Conservation (phyloP, 768 basidiomycete genomes). For the Tulasnella sp. region DNA sequence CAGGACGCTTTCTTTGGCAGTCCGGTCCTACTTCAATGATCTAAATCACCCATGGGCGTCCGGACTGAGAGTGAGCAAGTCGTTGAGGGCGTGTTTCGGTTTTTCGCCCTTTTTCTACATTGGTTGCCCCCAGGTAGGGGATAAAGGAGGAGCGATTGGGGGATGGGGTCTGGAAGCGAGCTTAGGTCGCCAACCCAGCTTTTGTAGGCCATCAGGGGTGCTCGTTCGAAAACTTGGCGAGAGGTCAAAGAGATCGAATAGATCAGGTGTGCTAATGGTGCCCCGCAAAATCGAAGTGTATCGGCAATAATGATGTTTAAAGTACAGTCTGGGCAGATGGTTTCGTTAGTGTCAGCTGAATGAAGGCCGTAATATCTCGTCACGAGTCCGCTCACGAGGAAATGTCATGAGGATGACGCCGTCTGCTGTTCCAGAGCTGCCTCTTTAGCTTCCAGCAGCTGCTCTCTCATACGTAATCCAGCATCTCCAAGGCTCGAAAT, state of each 20-base stretch:
- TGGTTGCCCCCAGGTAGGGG: too few relatives aligned
- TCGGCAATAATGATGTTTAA: not conserved
- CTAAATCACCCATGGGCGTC: not conserved
- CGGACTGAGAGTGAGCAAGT: not conserved
- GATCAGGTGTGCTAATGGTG: not conserved
- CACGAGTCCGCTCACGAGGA: not conserved
- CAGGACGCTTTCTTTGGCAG: too few relatives aligned
- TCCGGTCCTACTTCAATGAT: not conserved
- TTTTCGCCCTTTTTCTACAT: not conserved
- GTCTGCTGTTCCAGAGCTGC: not conserved
- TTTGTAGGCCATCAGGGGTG: not conserved
- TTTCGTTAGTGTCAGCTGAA: not conserved
- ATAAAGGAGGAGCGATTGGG: not conserved
- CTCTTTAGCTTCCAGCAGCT: conserved; percentile 30
- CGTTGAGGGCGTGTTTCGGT: not conserved
- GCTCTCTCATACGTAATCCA: conserved; percentile 42
- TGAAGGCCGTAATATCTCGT: not conserved
- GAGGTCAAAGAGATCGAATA: not conserved
- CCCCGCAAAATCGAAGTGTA: not conserved
- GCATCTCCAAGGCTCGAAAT: conserved; percentile 35
- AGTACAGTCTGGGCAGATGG: not conserved
- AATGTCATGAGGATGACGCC: not conserved
- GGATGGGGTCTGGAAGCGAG: not conserved
- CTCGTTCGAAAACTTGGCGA: not conserved
- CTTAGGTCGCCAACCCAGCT: not conserved